phyloP scores from a whole-genome alignment of 2,329 filamentous ascomycete genomes.

The Ophiostoma australiae region DNA sequence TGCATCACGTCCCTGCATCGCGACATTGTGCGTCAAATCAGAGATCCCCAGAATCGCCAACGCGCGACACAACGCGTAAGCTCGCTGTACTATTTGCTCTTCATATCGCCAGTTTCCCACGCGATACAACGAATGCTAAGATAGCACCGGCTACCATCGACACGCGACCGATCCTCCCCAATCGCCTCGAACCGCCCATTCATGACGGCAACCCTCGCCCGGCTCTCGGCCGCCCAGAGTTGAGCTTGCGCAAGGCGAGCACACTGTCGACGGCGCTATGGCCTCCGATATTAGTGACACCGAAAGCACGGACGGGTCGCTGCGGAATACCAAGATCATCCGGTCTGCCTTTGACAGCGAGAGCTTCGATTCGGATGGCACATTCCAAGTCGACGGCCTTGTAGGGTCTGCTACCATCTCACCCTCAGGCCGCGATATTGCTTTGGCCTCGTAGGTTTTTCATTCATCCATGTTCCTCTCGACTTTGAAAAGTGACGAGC shows the following conservation, averaged over 20 bases:
- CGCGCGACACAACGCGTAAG: neutral
- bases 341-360: conserved; percentile 75
- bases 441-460: conserved; percentile 60
- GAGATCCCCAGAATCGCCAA: neutral
- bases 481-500: neutral
- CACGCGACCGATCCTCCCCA: neutral
- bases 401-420: conserved; percentile 92
- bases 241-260: conserved; percentile 5
- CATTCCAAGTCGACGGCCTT: conserved; percentile 72
- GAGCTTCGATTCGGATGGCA: conserved; percentile 79
- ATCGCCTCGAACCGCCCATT: neutral
- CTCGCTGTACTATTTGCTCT: neutral
- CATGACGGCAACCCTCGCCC: neutral
- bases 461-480: neutral
- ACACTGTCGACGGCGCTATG: conserved; percentile 37
- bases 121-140: neutral
- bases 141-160: neutral
- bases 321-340: conserved; percentile 55
- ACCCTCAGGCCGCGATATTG: conserved; percentile 83
- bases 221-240: conserved; percentile 8
- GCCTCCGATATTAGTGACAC: conserved; percentile 34
- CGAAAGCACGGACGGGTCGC: conserved; percentile 41
- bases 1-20: conserved; percentile 7
- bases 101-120: neutral
- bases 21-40: neutral